Conservation (phyloP, 345 rosid genomes). For the Sonneratia caseolaris region DNA sequence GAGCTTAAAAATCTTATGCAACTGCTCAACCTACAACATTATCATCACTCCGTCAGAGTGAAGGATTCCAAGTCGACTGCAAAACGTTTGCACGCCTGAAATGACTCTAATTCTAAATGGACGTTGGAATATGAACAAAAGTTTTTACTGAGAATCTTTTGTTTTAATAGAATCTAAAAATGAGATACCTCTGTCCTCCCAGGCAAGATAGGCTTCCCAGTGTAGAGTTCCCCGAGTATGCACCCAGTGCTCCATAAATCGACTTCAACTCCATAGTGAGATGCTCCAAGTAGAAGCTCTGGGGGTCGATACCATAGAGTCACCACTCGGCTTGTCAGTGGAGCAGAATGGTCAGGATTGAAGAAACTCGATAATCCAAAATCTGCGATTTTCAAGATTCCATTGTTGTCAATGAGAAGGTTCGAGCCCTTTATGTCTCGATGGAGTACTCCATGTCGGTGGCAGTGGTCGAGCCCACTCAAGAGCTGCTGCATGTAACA, state of each 20-base stretch:
- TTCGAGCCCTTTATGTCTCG: conserved; percentile 98
- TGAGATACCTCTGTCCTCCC: conserved; percentile 83
- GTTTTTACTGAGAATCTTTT: background rate
- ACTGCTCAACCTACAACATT: conserved; percentile 63
- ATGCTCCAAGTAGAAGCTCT: conserved; percentile 88
- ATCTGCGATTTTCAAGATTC: conserved; percentile 89
- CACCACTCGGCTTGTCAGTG: conserved; percentile 89
- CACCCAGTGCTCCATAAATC: conserved; percentile 98
- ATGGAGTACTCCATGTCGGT: conserved; percentile 68
- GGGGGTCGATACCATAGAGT: conserved; percentile 99
- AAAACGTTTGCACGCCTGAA: background rate
- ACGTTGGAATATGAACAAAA: background rate
- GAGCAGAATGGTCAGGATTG: conserved; percentile 41
- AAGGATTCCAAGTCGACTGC: background rate
- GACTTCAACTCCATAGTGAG: conserved; percentile 69
- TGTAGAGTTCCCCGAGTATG: conserved; percentile 80
- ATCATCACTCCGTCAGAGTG: background rate
- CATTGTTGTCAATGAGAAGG: conserved; percentile 71
- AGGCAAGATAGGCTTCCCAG: conserved; percentile 80
- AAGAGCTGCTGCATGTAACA: conserved; percentile 95
- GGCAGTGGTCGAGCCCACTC: conserved; percentile 92
- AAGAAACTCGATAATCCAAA: conserved; percentile 83
- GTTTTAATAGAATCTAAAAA: background rate
- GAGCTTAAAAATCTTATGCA: conserved; percentile 88
- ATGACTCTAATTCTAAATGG: background rate